A percentile compares a stretch with the other conserved stretches of the same genome.
Conservation (phyloP, 2,329 filamentous ascomycete species). For the Paramyrothecium sp. region DNA sequence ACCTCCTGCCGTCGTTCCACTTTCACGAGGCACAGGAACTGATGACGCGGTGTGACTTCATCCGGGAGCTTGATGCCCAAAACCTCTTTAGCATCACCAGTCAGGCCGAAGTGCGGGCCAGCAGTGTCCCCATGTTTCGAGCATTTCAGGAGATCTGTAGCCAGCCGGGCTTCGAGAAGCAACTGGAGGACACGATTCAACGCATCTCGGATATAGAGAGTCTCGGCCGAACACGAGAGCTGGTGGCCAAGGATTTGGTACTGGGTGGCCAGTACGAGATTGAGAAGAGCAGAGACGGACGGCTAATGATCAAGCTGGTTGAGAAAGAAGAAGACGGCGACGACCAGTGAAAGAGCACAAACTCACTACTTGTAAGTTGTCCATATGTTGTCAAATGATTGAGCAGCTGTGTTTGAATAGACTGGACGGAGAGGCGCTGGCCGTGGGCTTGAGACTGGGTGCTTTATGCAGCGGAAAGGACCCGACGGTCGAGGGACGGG, state of each 20-base stretch:
- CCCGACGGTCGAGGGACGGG: too few relatives aligned
- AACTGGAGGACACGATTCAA: slow-evolving; percentile 78
- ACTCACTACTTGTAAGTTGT: not conserved
- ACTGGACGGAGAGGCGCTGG: too few relatives aligned
- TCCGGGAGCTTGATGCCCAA: slow-evolving; percentile 85
- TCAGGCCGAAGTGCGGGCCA: slow-evolving; percentile 81
- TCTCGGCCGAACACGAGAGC: slow-evolving; percentile 86
- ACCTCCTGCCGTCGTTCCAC: slow-evolving; percentile 76
- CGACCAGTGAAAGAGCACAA: not conserved
- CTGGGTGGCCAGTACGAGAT: slow-evolving; percentile 78
- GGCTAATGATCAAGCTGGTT: slow-evolving; percentile 40
- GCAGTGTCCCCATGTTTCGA: slow-evolving; percentile 93
- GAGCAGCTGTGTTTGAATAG: too few relatives aligned
- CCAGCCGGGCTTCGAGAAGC: slow-evolving; percentile 74
- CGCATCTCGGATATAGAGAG: slow-evolving; percentile 92
- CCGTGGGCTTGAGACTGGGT: too few relatives aligned
- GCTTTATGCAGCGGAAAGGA: too few relatives aligned
- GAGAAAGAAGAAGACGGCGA: slow-evolving; percentile 34
- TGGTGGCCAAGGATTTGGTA: slow-evolving; percentile 94
- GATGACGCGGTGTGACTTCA: slow-evolving; percentile 95
- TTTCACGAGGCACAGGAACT: slow-evolving; percentile 84
- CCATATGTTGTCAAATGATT: too few relatives aligned
- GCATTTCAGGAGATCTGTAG: slow-evolving; percentile 84
- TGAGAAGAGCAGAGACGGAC: slow-evolving; percentile 33
- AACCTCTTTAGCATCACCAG: slow-evolving; percentile 96